phyloP scores from a whole-genome alignment of 2,329 filamentous ascomycete species.

The Fusarium sp. region DNA sequence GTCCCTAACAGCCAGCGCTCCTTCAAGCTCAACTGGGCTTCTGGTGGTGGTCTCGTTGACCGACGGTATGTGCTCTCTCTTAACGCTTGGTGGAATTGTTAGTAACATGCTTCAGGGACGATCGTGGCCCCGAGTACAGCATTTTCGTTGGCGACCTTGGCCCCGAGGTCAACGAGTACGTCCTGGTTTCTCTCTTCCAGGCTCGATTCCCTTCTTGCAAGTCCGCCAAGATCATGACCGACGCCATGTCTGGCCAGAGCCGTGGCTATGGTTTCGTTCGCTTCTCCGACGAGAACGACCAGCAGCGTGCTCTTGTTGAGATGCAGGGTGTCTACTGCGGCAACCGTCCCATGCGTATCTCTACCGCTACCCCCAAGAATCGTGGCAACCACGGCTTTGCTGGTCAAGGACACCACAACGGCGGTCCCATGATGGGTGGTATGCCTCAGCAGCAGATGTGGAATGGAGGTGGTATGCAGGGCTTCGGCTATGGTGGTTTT shows the following conservation, averaged over 20 bases:
- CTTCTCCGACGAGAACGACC: constrained; percentile 94
- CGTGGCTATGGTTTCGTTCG: constrained; percentile 98
- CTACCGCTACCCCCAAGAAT: constrained; percentile 97
- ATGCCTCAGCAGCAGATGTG: constrained; percentile 58
- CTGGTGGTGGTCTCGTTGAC: constrained; percentile 93
- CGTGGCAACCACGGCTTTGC: constrained; percentile 54
- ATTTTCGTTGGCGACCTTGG: constrained; percentile 99
- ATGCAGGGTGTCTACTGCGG: constrained; percentile 99
- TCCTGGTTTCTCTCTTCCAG: constrained; percentile 96
- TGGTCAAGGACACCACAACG: constrained; percentile 54
- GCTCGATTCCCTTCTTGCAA: constrained; percentile 97
- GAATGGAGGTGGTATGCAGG: constrained; percentile 41
- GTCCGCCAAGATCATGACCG: constrained; percentile 99
- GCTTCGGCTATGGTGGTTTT: constrained; percentile 55
- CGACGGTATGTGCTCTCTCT: constrained; percentile 70
- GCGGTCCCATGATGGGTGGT: constrained; percentile 57
- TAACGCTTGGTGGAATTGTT: neutral
- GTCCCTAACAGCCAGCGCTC: constrained; percentile 94
- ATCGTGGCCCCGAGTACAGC: constrained; percentile 93
- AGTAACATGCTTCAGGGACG: constrained; percentile 69
- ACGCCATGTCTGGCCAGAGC: constrained; percentile 96
- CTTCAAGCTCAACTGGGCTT: constrained; percentile 99
- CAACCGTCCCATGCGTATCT: constrained; percentile 98
- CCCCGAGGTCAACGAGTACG: constrained; percentile 98
- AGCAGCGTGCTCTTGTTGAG: constrained; percentile 93